Evolutionary conservation across 2,329 filamentous ascomycete genomes (phyloP).

Genomic region (Whalleya microplaca): DNA sequence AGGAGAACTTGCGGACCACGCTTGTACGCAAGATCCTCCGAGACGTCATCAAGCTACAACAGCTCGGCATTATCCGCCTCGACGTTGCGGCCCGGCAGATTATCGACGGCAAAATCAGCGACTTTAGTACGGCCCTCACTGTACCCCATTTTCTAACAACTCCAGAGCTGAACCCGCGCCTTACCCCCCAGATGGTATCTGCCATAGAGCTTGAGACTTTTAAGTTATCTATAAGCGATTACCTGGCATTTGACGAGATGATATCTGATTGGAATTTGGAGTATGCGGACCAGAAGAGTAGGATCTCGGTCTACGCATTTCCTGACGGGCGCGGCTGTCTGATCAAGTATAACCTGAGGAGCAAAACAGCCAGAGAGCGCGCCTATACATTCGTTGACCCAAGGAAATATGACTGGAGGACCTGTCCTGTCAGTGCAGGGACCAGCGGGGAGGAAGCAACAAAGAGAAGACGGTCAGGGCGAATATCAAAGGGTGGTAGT

Average conservation of each 20-base stretch:
- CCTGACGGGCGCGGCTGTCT: slow-evolving; percentile 1
- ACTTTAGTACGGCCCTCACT: slow-evolving; percentile 34
- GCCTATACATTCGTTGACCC: slow-evolving; percentile 15
- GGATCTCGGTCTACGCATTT: slow-evolving; percentile 4
- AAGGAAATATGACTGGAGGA: slow-evolving; percentile 14
- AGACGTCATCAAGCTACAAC: slow-evolving; percentile 13
- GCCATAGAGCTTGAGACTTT: slow-evolving; percentile 18
- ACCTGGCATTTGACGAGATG: slow-evolving; percentile 17
- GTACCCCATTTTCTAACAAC: slow-evolving; percentile 28
- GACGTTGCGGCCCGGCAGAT: slow-evolving; percentile 22
- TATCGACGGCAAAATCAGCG: slow-evolving; percentile 26
- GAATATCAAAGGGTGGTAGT: no score
- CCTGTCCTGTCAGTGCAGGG: neutral
- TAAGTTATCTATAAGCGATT: slow-evolving; percentile 9
- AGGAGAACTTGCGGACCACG: neutral
- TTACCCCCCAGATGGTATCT: slow-evolving; percentile 4
- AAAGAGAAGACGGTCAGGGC: no score
- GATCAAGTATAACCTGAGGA: slow-evolving; percentile 3
- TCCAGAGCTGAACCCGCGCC: slow-evolving; percentile 19
- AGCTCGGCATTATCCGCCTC: slow-evolving; percentile 22
- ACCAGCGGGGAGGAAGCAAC: neutral
- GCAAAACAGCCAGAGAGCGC: neutral
- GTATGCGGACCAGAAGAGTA: neutral
- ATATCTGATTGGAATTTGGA: slow-evolving; percentile 6
- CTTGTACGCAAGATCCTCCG: slow-evolving; percentile 8